Evolutionary conservation across 1,284 basidiomycete species (phyloP).

Genomic region (Laetiporus sulphureus): DNA sequence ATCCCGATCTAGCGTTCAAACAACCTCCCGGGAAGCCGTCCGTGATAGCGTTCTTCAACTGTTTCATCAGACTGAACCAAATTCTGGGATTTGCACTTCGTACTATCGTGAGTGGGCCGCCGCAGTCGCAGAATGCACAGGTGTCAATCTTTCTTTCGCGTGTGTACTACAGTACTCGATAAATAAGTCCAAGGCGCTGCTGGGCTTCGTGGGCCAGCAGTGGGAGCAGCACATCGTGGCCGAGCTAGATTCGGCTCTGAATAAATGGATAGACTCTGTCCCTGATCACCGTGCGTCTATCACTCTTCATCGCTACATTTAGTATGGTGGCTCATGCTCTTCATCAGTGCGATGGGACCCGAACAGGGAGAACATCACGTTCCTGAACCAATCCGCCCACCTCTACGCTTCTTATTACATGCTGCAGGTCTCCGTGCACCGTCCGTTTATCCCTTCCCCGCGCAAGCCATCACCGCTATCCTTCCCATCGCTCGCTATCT

Average conservation of each 20-base stretch:
- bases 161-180: conserved; percentile 41
- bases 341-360: conserved; percentile 53
- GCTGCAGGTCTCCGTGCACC: conserved; percentile 50
- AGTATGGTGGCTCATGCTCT: too few relatives aligned
- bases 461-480: conserved; percentile 35
- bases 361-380: conserved; percentile 34
- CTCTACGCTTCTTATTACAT: conserved; percentile 54
- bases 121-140: not conserved
- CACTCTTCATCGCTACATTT: too few relatives aligned
- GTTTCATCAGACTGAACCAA: conserved; percentile 48
- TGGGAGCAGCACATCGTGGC: conserved; percentile 51
- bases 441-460: conserved; percentile 54
- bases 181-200: conserved; percentile 42
- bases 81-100: conserved; percentile 49
- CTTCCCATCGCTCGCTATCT: conserved; percentile 57
- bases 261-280: conserved; percentile 56
- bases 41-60: conserved; percentile 42
- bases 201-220: conserved; percentile 40
- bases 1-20: conserved; percentile 35
- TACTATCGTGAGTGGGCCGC: conserved; percentile 37
- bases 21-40: conserved; percentile 43
- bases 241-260: conserved; percentile 53
- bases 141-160: not conserved
- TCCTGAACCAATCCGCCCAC: conserved; percentile 49
- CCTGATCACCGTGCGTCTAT: conserved; percentile 39